A percentile compares a stretch with the other conserved stretches of the same genome.
Evolutionary conservation across 345 rosid species (phyloP).

Genomic region (Eucalyptus caleyi): DNA sequence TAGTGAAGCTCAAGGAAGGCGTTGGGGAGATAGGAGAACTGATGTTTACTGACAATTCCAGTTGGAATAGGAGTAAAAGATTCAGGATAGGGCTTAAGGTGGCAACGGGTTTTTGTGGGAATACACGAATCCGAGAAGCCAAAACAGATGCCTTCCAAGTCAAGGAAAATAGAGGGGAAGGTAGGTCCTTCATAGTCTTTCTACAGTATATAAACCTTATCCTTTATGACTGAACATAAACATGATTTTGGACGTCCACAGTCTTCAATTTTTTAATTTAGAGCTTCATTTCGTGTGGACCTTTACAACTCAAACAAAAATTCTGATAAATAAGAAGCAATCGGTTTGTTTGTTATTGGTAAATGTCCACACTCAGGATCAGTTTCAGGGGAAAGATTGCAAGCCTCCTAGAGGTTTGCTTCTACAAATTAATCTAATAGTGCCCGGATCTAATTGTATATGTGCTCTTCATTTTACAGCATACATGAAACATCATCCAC

Average conservation of each 20-base stretch:
- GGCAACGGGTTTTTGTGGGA: not conserved
- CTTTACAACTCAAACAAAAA: not conserved
- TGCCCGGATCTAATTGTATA: no score
- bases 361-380: fast-evolving
- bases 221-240: not conserved
- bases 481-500: no score
- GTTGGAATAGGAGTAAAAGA: not conserved
- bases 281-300: no score
- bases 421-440: no score
- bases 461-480: no score
- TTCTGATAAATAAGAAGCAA: not conserved
- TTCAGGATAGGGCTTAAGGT: not conserved
- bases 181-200: not conserved
- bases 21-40: conserved; percentile 22
- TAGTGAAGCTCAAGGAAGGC: conserved; percentile 21
- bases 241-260: not conserved
- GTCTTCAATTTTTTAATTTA: no score
- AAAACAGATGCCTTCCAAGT: not conserved
- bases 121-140: not conserved
- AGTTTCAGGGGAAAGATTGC: not conserved
- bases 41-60: conserved; percentile 2
- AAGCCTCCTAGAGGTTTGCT: fast-evolving
- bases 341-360: not conserved
- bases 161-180: not conserved
- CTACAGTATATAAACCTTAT: not conserved